These are phyloP conservation scores for Russula compacta DNA, from an alignment of 768 basidiomycete genomes.

Conservation along the genomic window DNA sequence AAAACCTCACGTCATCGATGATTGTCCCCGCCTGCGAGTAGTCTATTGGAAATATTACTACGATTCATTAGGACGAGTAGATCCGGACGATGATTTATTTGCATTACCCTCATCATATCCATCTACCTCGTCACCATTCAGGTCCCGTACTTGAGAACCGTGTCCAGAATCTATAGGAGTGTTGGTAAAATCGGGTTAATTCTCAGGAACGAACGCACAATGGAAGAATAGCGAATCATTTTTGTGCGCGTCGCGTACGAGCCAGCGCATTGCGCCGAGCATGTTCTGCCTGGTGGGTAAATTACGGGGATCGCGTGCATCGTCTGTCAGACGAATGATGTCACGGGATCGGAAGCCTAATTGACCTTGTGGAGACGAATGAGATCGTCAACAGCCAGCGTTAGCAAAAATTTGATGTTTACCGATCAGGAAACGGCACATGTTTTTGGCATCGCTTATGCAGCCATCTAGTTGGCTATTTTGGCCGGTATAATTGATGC, in stretches of 20 bases:
- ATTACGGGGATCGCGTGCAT: conserved; percentile 28
- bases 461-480: conserved; percentile 34
- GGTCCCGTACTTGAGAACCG: conserved; percentile 39
- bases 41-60: conserved; percentile 41
- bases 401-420: neutral
- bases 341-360: conserved; percentile 36
- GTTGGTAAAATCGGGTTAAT: neutral
- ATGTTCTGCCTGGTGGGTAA: conserved; percentile 41
- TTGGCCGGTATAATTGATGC: conserved; percentile 37
- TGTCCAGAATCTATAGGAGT: conserved; percentile 33
- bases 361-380: conserved; percentile 24
- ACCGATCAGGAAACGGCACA: conserved; percentile 33
- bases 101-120: conserved; percentile 29
- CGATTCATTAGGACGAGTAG: neutral
- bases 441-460: conserved; percentile 41
- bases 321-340: conserved; percentile 43
- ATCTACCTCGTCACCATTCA: conserved; percentile 33
- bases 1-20: conserved; percentile 37
- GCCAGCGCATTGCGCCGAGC: conserved; percentile 42
- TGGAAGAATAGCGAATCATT: conserved; percentile 39
- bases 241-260: conserved; percentile 37
- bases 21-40: conserved; percentile 37
- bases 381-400: neutral
- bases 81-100: neutral
- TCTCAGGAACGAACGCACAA: conserved; percentile 16